Evolutionary conservation across 176 grass and related monocot species (phyloP).

Genomic region (barley (Hordeum vulgare)): MorexV3_pseudomolecules_assembly NC_058519.1:158607269-158607768

Average conservation of each 20-base stretch:
- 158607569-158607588: constrained; percentile 35
- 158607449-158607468: not conserved
- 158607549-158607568: not conserved
- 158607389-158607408: constrained; percentile 39
- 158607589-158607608: not conserved
- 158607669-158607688: constrained; percentile 18
- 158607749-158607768: not conserved
- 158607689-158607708: not conserved
- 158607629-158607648: not conserved
- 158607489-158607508: constrained; percentile 9
- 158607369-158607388: not conserved
- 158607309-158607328: not conserved
- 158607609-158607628: constrained; percentile 1
- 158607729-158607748: no score
- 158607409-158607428: constrained; percentile 34
- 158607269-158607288: constrained; percentile 30
- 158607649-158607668: not conserved
- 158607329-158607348: not conserved
- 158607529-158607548: not conserved
- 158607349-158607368: constrained; percentile 31
- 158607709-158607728: not conserved
- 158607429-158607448: constrained; percentile 28
- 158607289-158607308: constrained; percentile 20
- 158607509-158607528: constrained; percentile 27
- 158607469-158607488: constrained; percentile 41